A percentile compares a stretch with the other conserved stretches of the same genome.
These are phyloP conservation scores for Candida sp. DNA, from an alignment of 1,139 yeast genomes.

Conservation along the genomic window DNA sequence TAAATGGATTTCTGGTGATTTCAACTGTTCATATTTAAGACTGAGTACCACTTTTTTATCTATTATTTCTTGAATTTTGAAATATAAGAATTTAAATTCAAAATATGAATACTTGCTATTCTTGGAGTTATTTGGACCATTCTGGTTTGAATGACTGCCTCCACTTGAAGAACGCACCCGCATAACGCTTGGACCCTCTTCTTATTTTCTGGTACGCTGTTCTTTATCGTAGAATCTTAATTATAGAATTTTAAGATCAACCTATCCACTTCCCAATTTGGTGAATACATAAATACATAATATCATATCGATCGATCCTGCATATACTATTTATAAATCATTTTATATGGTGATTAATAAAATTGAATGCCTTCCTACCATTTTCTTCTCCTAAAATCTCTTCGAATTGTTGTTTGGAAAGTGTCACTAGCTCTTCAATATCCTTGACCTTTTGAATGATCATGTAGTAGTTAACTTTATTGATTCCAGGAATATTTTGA, in stretches of 20 bases:
- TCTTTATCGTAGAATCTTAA: background rate
- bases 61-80: slow-evolving; percentile 32
- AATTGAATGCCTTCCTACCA: slow-evolving; percentile 57
- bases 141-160: background rate
- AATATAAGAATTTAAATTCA: slow-evolving; percentile 39
- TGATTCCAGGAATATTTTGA: slow-evolving; percentile 83
- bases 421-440: slow-evolving; percentile 50
- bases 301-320: background rate
- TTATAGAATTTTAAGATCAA: background rate
- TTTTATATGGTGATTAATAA: slow-evolving; percentile 32
- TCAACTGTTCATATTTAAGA: slow-evolving; percentile 54
- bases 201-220: background rate
- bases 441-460: slow-evolving; percentile 57
- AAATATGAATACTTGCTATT: background rate
- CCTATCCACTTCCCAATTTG: background rate
- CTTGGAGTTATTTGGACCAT: background rate
- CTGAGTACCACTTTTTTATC: slow-evolving; percentile 43
- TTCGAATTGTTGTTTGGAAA: slow-evolving; percentile 47
- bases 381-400: slow-evolving; percentile 66
- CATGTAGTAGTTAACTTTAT: slow-evolving; percentile 57
- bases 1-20: slow-evolving; percentile 50
- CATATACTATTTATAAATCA: slow-evolving; percentile 3
- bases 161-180: background rate
- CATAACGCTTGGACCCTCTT: background rate
- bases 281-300: slow-evolving; percentile 3